Conservation (phyloP, 495 filamentous ascomycete species). For the Symbiotaphrina buchneri region DNA sequence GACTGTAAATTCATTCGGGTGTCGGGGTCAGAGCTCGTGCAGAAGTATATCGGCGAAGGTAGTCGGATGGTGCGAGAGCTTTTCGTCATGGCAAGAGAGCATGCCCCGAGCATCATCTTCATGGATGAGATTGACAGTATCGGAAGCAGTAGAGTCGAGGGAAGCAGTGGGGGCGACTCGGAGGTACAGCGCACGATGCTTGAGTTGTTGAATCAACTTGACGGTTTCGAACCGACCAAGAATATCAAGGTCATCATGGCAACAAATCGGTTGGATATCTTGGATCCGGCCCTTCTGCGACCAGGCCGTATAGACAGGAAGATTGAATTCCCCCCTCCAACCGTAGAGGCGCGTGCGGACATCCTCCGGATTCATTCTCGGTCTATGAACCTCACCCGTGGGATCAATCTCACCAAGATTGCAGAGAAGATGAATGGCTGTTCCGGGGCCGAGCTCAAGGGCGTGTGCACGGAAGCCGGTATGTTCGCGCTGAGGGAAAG, state of each 20-base stretch:
- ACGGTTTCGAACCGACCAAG: constrained; percentile 98
- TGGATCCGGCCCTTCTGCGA: constrained; percentile 82
- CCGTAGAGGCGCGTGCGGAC: constrained; percentile 89
- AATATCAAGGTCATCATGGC: constrained; percentile 99
- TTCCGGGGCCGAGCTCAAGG: constrained; percentile 90
- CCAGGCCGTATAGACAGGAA: constrained; percentile 96
- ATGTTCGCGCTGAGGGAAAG: constrained; percentile 95
- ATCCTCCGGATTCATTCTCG: constrained; percentile 92
- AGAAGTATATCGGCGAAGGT: constrained; percentile 98
- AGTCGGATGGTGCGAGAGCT: constrained; percentile 96
- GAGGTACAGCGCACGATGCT: constrained; percentile 99
- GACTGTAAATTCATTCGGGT: constrained; percentile 98
- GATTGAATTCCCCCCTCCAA: constrained; percentile 97
- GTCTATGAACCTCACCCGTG: constrained; percentile 94
- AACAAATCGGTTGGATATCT: constrained; percentile 90
- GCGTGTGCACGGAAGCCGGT: constrained; percentile 88
- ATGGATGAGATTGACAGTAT: constrained; percentile 99
- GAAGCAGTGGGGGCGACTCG: constrained; percentile 86
- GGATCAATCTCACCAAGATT: constrained; percentile 95
- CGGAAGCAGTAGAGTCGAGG: constrained; percentile 89
- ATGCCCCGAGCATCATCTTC: constrained; percentile 99
- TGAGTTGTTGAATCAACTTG: constrained; percentile 92
- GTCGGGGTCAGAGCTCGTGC: constrained; percentile 84
- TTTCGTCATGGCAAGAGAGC: constrained; percentile 97
- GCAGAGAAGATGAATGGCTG: constrained; percentile 99